Evolutionary conservation across 2,329 filamentous ascomycete species (phyloP).

Genomic region (Geosmithia putterillii): DNA sequence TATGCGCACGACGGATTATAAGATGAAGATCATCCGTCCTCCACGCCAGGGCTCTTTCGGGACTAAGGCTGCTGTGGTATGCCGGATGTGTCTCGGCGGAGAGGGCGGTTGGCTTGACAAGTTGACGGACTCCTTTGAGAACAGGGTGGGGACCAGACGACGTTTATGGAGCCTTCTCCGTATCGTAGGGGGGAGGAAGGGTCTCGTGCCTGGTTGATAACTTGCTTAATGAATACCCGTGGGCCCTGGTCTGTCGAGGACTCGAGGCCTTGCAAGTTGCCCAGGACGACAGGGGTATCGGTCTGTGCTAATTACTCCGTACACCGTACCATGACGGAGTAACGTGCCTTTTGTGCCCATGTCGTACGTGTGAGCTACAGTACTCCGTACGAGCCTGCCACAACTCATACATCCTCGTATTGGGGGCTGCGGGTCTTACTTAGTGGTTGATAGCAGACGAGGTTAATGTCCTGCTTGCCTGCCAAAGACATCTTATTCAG

Average conservation of each 20-base stretch:
- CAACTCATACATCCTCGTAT: background rate
- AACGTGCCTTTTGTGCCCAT: background rate
- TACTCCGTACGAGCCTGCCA: background rate
- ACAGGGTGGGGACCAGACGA: background rate
- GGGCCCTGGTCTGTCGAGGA: background rate
- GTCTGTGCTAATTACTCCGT: background rate
- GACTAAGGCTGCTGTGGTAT: background rate
- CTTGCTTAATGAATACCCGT: no score
- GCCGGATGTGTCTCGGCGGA: background rate
- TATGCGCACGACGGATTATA: background rate
- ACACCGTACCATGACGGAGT: background rate
- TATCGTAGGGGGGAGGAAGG: no score
- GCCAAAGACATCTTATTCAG: no score
- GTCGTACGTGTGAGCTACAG: no score
- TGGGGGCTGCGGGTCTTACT: background rate
- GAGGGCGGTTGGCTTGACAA: background rate
- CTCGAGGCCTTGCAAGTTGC: no score
- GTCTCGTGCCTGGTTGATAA: no score
- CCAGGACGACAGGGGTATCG: background rate
- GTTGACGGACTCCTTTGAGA: no score
- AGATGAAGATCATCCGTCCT: slow-evolving; percentile 2
- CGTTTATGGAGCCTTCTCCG: background rate
- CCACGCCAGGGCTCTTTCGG: background rate
- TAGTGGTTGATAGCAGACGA: no score
- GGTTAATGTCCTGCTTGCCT: no score